These are phyloP conservation scores for Roridomyces roridus DNA, from an alignment of 768 basidiomycete species.

Conservation along the genomic window DNA sequence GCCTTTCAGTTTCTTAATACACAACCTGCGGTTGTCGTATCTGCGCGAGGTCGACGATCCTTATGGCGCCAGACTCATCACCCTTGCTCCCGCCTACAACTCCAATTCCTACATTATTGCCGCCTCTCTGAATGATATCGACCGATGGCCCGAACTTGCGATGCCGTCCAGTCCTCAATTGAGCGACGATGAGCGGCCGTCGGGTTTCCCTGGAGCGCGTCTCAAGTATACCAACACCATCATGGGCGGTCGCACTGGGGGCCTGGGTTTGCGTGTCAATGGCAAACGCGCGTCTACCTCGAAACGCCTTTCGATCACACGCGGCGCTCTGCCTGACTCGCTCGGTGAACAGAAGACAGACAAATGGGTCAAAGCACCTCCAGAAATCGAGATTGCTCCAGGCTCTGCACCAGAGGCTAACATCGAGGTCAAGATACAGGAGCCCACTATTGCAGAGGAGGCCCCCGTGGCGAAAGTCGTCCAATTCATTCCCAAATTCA, in stretches of 20 bases:
- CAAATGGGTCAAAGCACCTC: constrained; percentile 36
- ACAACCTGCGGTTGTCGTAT: constrained; percentile 84
- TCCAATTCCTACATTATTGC: constrained; percentile 86
- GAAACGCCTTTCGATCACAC: constrained; percentile 48
- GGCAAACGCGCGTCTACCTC: constrained; percentile 65
- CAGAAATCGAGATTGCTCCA: constrained; percentile 20
- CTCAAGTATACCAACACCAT: constrained; percentile 91
- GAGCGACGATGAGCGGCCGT: constrained; percentile 69
- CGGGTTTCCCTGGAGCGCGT: constrained; percentile 54
- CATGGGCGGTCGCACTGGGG: constrained; percentile 76
- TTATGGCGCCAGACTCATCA: constrained; percentile 81
- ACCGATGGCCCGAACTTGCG: constrained; percentile 86
- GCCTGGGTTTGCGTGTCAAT: constrained; percentile 76
- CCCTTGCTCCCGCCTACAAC: constrained; percentile 77
- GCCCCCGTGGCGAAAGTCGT: constrained; percentile 55
- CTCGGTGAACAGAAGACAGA: constrained; percentile 32
- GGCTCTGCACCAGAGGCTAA: constrained; percentile 43
- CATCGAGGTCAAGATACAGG: constrained; percentile 48
- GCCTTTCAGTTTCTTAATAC: constrained; percentile 68
- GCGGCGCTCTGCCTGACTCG: constrained; percentile 39
- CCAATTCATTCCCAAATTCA: constrained; percentile 80
- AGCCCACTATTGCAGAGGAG: constrained; percentile 47
- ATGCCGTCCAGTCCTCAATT: constrained; percentile 74
- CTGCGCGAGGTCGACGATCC: constrained; percentile 90
- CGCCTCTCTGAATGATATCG: constrained; percentile 76